Conservation (phyloP, 2,329 filamentous ascomycete species). For the Neopestalotiopsis sp. region DNA sequence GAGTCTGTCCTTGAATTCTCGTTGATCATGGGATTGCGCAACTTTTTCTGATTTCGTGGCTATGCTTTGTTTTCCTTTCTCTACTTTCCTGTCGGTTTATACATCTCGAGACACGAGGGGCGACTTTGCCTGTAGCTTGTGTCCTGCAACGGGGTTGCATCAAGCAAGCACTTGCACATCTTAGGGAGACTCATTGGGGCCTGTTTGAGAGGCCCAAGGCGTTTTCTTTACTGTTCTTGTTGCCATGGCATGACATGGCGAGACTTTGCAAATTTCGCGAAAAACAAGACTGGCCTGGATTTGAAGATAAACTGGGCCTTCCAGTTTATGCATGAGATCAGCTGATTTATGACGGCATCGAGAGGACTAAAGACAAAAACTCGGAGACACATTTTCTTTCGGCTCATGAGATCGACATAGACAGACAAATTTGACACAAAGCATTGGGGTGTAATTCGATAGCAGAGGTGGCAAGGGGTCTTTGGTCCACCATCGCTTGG, state of each 20-base stretch:
- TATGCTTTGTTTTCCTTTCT: conserved; percentile 36
- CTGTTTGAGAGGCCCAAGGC: conserved; percentile 29
- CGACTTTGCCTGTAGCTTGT: conserved; percentile 17
- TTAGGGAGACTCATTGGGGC: conserved; percentile 30
- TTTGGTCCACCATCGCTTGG: conserved; percentile 26
- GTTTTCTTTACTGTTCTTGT: conserved; percentile 29
- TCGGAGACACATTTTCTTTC: conserved; percentile 29
- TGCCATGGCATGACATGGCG: conserved; percentile 30
- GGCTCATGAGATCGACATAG: conserved; percentile 36
- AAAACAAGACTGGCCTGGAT: conserved; percentile 29
- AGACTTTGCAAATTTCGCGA: conserved; percentile 29
- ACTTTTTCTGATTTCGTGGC: neutral
- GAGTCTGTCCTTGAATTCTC: conserved; percentile 73
- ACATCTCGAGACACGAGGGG: conserved; percentile 16
- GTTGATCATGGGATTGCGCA: conserved; percentile 37
- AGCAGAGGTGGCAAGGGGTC: conserved; percentile 27
- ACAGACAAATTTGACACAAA: conserved; percentile 33
- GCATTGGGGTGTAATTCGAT: conserved; percentile 37
- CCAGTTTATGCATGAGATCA: conserved; percentile 31
- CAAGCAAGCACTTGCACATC: conserved; percentile 17
- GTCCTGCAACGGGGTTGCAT: conserved; percentile 15
- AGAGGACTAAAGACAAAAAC: conserved; percentile 37
- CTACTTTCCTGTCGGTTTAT: conserved; percentile 25
- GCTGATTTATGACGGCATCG: conserved; percentile 38
- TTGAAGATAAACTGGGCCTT: conserved; percentile 21